Conservation (phyloP, 78 protist genomes). For the slime mould (Dictyostelium discoideum) region dicty_2.7 NC_007089.4:2728501-2729000, state of each 20-base stretch:
- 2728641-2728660: background rate
- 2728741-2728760: background rate
- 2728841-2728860: too few species aligned
- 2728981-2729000: background rate
- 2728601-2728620: background rate
- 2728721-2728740: background rate
- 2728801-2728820: background rate
- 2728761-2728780: background rate
- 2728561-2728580: background rate
- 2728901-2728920: background rate
- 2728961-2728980: background rate
- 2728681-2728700: background rate
- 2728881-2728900: background rate
- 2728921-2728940: constrained; percentile 1
- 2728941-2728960: background rate
- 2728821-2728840: background rate
- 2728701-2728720: constrained; percentile 22
- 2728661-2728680: constrained; percentile 20
- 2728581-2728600: constrained; percentile 5
- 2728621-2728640: background rate
- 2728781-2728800: background rate
- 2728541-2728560: background rate
- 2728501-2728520: background rate
- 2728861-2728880: background rate
- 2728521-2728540: background rate